Percentiles rank a stretch among this genome's conserved stretches.
Evolutionary conservation across 176 grass and related monocot genomes (phyloP).

Genomic region (Aegilops sharonensis): DNA sequence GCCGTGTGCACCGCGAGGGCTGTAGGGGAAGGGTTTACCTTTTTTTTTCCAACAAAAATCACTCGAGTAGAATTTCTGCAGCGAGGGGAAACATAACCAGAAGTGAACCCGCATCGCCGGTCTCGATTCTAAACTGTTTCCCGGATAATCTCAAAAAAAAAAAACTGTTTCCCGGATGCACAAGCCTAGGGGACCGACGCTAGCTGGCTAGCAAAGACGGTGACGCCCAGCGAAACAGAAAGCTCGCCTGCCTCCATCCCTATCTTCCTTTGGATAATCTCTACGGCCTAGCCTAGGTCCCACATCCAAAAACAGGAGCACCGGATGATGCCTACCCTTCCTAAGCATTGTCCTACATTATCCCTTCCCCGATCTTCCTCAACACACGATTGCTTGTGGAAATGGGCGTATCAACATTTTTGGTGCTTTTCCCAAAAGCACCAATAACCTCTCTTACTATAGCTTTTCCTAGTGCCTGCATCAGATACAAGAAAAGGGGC

Average conservation of each 20-base stretch:
- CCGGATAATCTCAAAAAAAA: no score
- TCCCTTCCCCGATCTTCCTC: background rate
- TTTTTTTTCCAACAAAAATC: no score
- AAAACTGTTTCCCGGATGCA: background rate
- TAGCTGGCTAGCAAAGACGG: background rate
- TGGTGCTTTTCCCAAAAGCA: background rate
- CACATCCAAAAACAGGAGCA: background rate
- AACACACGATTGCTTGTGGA: background rate
- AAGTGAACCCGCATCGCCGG: no score
- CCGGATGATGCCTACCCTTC: background rate
- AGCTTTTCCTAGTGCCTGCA: background rate
- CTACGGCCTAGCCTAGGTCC: background rate
- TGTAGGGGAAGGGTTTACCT: no score
- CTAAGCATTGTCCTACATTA: background rate
- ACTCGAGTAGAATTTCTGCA: no score
- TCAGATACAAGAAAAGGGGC: background rate
- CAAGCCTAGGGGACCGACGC: background rate
- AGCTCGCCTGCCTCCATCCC: background rate
- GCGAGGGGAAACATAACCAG: no score
- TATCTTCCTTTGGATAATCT: constrained; percentile 18
- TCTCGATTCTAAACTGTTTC: background rate
- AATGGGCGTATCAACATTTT: background rate
- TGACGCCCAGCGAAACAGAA: background rate
- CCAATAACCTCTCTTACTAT: background rate
- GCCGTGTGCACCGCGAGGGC: no score